A percentile compares a stretch with the other conserved stretches of the same genome.
These are phyloP conservation scores for Asterionellopsis glacialis DNA, from an alignment of 108 stramenopile genomes.

Conservation along the genomic window DNA sequence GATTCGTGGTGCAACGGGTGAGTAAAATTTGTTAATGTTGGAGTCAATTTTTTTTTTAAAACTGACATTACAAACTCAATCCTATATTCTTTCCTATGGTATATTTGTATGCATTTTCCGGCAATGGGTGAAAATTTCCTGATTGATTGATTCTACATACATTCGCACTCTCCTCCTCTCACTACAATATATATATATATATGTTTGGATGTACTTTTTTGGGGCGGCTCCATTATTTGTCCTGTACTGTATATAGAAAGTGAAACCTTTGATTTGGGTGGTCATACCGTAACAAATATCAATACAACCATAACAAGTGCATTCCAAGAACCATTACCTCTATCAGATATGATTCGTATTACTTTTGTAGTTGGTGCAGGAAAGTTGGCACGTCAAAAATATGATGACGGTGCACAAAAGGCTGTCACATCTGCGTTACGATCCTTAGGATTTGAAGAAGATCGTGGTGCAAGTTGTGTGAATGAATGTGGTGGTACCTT, in stretches of 20 bases:
- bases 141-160: no score
- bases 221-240: no score
- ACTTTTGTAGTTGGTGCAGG: constrained; percentile 88
- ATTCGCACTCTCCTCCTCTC: neutral
- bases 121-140: no score
- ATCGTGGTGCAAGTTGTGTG: constrained; percentile 80
- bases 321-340: constrained; percentile 57
- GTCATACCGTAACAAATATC: constrained; percentile 52
- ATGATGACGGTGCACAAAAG: constrained; percentile 81
- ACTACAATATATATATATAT: neutral
- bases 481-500: constrained; percentile 81
- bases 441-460: constrained; percentile 83
- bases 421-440: constrained; percentile 73
- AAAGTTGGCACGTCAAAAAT: constrained; percentile 79
- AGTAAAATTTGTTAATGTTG: constrained; percentile 1
- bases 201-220: no score
- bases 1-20: constrained; percentile 55
- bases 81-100: no score
- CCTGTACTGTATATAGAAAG: constrained; percentile 4
- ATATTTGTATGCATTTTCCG: no score
- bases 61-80: no score
- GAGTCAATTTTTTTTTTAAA: no score
- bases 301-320: constrained; percentile 50
- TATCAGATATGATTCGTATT: constrained; percentile 75
- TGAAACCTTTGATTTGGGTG: constrained; percentile 82